phyloP scores from a whole-genome alignment of 768 basidiomycete genomes.

The Suillus clintonianus region DNA sequence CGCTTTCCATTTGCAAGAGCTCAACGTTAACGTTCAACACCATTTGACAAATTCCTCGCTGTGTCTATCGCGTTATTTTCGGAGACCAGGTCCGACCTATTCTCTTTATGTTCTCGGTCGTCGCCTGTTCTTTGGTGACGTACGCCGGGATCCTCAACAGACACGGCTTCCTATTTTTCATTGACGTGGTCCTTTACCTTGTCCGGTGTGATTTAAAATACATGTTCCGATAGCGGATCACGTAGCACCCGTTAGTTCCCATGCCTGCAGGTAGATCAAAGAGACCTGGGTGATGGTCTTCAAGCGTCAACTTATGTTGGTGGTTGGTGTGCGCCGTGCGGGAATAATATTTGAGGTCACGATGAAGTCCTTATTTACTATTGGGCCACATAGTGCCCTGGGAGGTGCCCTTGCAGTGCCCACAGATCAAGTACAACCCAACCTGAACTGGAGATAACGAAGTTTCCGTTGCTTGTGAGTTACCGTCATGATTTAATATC shows the following conservation, averaged over 20 bases:
- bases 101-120: constrained; percentile 53
- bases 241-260: background rate
- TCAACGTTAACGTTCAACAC: too few species aligned
- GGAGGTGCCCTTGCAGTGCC: too few species aligned
- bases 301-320: background rate
- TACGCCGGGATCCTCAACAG: constrained; percentile 52
- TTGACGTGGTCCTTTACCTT: background rate
- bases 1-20: constrained; percentile 81
- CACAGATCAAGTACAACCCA: too few species aligned
- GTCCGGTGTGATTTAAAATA: background rate
- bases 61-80: too few species aligned
- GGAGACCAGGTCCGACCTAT: constrained; percentile 59
- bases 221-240: background rate
- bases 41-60: too few species aligned
- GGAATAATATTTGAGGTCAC: background rate
- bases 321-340: too few species aligned
- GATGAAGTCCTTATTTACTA: too few species aligned
- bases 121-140: constrained; percentile 48
- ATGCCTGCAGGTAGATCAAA: background rate
- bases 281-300: background rate
- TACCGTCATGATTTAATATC: too few species aligned
- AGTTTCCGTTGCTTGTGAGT: too few species aligned
- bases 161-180: constrained; percentile 26
- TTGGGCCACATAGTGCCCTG: too few species aligned
- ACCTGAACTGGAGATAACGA: too few species aligned